A percentile compares a stretch with the other conserved stretches of the same genome.
Evolutionary conservation across 176 grass and related monocot genomes (phyloP).

Genomic region (Saccharum spontaneum): DNA sequence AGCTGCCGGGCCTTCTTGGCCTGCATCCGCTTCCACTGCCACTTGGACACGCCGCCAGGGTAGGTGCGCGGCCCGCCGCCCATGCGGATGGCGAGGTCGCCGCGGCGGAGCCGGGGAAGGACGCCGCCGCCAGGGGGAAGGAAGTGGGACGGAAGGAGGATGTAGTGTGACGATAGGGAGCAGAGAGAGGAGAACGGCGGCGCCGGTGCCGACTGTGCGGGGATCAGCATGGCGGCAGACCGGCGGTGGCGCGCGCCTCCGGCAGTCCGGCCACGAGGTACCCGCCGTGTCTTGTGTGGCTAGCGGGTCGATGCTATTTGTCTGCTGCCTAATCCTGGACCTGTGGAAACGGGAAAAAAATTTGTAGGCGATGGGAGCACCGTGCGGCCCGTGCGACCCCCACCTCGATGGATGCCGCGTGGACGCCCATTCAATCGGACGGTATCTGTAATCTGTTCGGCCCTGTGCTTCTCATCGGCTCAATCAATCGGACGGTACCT

Average conservation of each 20-base stretch:
- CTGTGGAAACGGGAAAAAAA: too few species aligned
- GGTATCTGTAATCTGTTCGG: too few species aligned
- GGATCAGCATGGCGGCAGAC: constrained; percentile 34
- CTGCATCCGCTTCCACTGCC: constrained; percentile 99
- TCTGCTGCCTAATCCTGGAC: too few species aligned
- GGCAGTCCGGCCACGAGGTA: neutral
- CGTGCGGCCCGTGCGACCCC: too few species aligned
- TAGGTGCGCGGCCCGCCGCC: constrained; percentile 81
- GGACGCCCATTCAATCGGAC: too few species aligned
- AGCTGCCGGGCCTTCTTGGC: constrained; percentile 80
- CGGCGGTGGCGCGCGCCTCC: neutral
- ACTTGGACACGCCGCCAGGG: constrained; percentile 86
- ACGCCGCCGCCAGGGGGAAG: neutral
- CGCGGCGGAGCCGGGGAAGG: constrained; percentile 17
- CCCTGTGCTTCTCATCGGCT: too few species aligned
- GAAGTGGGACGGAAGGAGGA: constrained; percentile 4
- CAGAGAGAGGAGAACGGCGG: constrained; percentile 25
- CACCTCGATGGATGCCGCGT: too few species aligned
- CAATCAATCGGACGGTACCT: too few species aligned
- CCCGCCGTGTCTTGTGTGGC: neutral
- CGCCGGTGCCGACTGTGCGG: neutral
- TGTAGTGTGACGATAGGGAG: constrained; percentile 13
- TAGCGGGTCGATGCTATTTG: neutral
- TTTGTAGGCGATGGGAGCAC: too few species aligned
- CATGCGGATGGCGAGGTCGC: constrained; percentile 61